Conservation (phyloP, 305 asterid genomes). For the Fraxinus nigra region DNA sequence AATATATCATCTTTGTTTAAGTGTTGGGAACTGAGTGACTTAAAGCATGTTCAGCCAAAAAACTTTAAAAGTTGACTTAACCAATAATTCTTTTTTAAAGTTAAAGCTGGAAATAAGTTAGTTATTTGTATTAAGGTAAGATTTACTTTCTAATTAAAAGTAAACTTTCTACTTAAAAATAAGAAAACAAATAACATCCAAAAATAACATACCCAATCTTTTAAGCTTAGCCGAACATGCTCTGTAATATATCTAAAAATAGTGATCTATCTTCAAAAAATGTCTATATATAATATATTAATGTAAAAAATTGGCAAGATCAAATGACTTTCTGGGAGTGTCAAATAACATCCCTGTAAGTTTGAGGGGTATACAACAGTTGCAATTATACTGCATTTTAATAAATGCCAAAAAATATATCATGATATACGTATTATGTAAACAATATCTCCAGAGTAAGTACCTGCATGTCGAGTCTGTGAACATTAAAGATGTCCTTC, state of each 20-base stretch:
- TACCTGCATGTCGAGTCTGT: conserved; percentile 84
- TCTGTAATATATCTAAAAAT: not conserved
- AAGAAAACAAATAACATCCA: not conserved
- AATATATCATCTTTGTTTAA: not conserved
- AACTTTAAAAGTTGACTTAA: not conserved
- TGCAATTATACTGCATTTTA: not conserved
- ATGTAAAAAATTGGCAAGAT: not conserved
- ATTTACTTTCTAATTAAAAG: not conserved
- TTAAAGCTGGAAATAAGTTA: not conserved
- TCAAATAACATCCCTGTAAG: not conserved
- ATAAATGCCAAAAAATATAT: not conserved
- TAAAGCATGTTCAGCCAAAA: not conserved
- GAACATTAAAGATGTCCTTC: conserved; percentile 92
- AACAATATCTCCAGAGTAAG: not conserved
- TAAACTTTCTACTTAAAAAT: not conserved
- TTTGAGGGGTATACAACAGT: not conserved
- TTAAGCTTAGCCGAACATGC: not conserved
- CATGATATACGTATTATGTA: not conserved
- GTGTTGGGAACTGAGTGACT: not conserved
- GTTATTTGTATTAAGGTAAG: not conserved
- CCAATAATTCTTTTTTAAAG: not conserved
- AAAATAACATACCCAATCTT: not conserved
- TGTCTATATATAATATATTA: not conserved
- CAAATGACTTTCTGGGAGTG: not conserved
- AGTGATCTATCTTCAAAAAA: not conserved